A percentile compares a stretch with the other conserved stretches of the same genome.
Conservation (phyloP, 2,329 filamentous ascomycete genomes). For the Colletotrichum gloeosporioides region DNA sequence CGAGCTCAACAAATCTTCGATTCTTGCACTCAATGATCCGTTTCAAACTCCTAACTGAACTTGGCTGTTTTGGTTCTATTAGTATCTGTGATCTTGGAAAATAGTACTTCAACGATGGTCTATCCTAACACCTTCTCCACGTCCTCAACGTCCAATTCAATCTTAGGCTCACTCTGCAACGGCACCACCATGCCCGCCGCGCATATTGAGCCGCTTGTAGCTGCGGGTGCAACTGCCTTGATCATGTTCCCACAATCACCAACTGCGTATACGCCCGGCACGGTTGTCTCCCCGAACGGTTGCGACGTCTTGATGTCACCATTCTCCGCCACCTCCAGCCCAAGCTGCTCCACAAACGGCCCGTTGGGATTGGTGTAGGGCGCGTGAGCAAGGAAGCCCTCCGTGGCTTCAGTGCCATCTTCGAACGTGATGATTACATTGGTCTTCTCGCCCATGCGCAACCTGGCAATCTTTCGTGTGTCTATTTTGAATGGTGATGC, state of each 20-base stretch:
- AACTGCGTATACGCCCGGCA: slow-evolving; percentile 57
- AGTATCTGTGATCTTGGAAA: not conserved
- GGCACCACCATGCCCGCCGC: slow-evolving; percentile 29
- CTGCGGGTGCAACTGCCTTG: slow-evolving; percentile 32
- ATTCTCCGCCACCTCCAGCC: slow-evolving; percentile 42
- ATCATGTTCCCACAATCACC: slow-evolving; percentile 51
- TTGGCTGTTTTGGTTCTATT: not conserved
- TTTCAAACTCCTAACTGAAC: not conserved
- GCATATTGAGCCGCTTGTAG: slow-evolving; percentile 31
- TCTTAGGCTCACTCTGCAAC: slow-evolving; percentile 7
- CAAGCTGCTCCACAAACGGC: slow-evolving; percentile 47
- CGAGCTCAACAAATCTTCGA: not conserved
- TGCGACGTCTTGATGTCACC: slow-evolving; percentile 48
- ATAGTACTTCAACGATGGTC: not conserved
- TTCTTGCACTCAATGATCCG: not conserved
- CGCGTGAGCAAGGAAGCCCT: slow-evolving; percentile 46
- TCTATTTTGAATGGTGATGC: slow-evolving; percentile 43
- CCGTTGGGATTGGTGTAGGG: slow-evolving; percentile 43
- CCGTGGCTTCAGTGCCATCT: slow-evolving; percentile 39
- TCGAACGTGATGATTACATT: slow-evolving; percentile 42
- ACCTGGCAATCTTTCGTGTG: slow-evolving; percentile 31
- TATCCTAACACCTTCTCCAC: not conserved
- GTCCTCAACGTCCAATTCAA: not conserved
- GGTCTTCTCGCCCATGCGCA: slow-evolving; percentile 30
- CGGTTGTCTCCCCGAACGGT: slow-evolving; percentile 55